These are phyloP conservation scores for Eleusine indica DNA, from an alignment of 176 grass and related monocot genomes.

Conservation along the genomic window DNA sequence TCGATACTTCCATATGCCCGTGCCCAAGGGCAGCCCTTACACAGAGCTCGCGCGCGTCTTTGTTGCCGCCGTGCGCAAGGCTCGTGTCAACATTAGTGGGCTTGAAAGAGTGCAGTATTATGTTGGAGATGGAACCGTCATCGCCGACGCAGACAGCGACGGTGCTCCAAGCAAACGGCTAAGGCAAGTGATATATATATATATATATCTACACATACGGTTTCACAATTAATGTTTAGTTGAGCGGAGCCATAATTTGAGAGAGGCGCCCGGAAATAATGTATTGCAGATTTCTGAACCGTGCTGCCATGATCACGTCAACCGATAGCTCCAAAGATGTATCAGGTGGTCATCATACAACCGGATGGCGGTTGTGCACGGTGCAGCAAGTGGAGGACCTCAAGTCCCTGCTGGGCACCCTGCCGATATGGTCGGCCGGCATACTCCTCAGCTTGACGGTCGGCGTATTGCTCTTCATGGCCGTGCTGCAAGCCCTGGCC, in stretches of 20 bases:
- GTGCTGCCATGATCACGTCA: background rate
- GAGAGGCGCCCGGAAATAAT: too few species aligned
- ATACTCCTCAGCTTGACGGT: slow-evolving; percentile 39
- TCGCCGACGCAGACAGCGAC: too few species aligned
- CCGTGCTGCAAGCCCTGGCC: slow-evolving; percentile 46
- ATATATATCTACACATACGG: too few species aligned
- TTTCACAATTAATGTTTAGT: background rate
- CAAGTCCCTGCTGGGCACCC: slow-evolving; percentile 13
- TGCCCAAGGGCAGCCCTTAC: too few species aligned
- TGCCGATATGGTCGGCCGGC: slow-evolving; percentile 41
- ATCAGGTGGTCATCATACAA: background rate
- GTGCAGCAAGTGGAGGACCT: slow-evolving; percentile 30
- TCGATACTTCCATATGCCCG: too few species aligned
- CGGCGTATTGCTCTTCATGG: slow-evolving; percentile 20
- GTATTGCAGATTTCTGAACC: slow-evolving; percentile 23
- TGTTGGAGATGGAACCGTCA: too few species aligned
- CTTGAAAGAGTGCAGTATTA: too few species aligned
- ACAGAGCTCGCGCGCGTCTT: too few species aligned
- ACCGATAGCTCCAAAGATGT: background rate
- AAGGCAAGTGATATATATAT: too few species aligned
- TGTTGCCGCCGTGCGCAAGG: too few species aligned
- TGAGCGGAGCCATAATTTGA: background rate
- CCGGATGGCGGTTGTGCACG: slow-evolving; percentile 29
- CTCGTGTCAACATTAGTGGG: too few species aligned
- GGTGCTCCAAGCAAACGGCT: too few species aligned